These are phyloP conservation scores for Blepharisma japonicum DNA, from an alignment of 73 alveolate species.

Conservation along the genomic window DNA sequence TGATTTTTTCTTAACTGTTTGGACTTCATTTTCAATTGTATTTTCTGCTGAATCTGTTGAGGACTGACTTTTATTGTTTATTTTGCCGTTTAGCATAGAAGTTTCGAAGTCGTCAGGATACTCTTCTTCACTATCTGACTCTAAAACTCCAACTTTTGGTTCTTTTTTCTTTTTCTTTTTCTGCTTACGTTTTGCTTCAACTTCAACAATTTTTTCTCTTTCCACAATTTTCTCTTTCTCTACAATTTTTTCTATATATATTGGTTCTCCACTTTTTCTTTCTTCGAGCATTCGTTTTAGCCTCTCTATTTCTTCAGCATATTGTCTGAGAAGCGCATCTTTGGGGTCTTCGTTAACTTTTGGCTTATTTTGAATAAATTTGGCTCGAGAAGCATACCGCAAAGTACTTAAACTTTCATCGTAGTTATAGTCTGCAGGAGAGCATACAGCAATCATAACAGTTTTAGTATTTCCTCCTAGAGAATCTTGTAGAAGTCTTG, in stretches of 20 bases:
- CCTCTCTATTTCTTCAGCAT: conserved; percentile 90
- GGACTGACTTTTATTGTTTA: conserved; percentile 20
- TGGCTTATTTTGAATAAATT: conserved; percentile 92
- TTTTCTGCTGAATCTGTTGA: neutral
- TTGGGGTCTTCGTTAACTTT: conserved; percentile 97
- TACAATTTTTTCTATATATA: conserved; percentile 77
- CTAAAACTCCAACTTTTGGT: conserved; percentile 26
- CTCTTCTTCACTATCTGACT: too few relatives aligned
- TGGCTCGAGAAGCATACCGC: conserved; percentile 98
- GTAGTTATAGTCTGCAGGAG: conserved; percentile 95
- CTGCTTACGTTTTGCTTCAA: conserved; percentile 30
- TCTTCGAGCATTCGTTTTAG: conserved; percentile 61
- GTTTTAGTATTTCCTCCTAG: conserved; percentile 99
- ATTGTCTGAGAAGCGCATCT: conserved; percentile 94
- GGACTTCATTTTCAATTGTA: conserved; percentile 4
- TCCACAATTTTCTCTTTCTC: conserved; percentile 71
- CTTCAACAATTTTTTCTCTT: conserved; percentile 54
- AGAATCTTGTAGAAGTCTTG: conserved; percentile 93
- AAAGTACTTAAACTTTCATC: conserved; percentile 95
- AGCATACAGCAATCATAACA: conserved; percentile 93
- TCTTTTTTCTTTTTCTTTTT: neutral
- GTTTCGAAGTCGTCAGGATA: conserved; percentile 40
- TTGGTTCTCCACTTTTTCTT: conserved; percentile 37
- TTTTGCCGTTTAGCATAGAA: conserved; percentile 32
- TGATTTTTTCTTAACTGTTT: neutral